Conservation (phyloP, 495 filamentous ascomycete species). For the Zalerion maritima region DNA sequence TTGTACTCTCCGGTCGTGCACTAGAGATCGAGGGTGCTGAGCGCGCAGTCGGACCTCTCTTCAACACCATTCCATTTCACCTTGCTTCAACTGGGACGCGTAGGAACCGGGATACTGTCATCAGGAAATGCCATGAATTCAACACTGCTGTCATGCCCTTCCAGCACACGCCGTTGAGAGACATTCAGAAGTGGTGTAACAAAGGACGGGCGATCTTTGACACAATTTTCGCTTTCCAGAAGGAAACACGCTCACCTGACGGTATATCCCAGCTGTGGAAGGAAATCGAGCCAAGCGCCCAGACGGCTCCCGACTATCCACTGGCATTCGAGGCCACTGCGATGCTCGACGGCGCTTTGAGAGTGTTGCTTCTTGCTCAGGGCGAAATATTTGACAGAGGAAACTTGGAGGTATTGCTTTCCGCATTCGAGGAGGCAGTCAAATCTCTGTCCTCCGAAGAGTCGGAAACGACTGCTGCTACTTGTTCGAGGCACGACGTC, state of each 20-base stretch:
- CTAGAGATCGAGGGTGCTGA: conserved; percentile 53
- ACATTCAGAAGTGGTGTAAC: conserved; percentile 58
- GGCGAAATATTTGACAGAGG: conserved; percentile 17
- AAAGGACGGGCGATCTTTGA: conserved; percentile 55
- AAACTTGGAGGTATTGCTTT: conserved; percentile 21
- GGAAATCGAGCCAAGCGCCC: conserved; percentile 29
- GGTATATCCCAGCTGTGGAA: conserved; percentile 36
- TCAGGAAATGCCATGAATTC: conserved; percentile 43
- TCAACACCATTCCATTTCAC: conserved; percentile 75
- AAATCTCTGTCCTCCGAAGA: conserved; percentile 9
- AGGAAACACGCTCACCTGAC: conserved; percentile 16
- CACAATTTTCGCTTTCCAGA: conserved; percentile 74
- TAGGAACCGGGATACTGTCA: conserved; percentile 36
- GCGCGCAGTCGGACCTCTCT: conserved; percentile 63
- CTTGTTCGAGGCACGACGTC: too few relatives aligned
- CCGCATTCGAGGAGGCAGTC: conserved; percentile 22
- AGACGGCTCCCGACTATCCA: conserved; percentile 52
- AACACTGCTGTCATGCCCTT: conserved; percentile 44
- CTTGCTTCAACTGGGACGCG: conserved; percentile 26
- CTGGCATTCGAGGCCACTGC: conserved; percentile 59
- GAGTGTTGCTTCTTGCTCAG: conserved; percentile 39
- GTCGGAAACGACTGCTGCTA: conserved; percentile 2
- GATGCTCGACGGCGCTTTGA: conserved; percentile 25
- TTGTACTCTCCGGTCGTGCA: conserved; percentile 56
- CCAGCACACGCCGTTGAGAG: conserved; percentile 56